Evolutionary conservation across 257 asterid species (phyloP), one percentile per base, ranked within the genome.

Genomic region (Dorcoceras hygrometricum): DNA sequence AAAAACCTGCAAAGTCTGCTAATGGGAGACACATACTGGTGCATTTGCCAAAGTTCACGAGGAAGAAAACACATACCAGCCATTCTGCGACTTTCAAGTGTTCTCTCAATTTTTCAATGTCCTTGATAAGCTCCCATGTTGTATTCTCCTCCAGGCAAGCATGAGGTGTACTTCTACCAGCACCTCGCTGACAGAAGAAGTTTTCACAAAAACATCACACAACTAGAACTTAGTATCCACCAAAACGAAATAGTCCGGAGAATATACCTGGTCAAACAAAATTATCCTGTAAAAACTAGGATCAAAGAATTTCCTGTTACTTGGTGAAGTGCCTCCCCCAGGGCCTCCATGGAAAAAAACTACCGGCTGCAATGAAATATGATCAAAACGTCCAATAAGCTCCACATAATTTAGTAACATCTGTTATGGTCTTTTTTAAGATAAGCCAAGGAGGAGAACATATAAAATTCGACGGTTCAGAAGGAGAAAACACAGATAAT

Each of bases 271-370:
- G 79, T 93, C 97, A 65, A 93, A 86, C 67, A 93, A 83, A 76
- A 93, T 73, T 62, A 93, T 93, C 81, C 87, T 78, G 58, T 88
- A 90, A 75, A 83, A 90, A 25, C 59, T 69, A 31, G 99, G 97
- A 80, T 93, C 99, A 70, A 93, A 90, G 80, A 90, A 90, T 75
- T 88, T 81, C 67, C 99, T 86, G 81, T 93, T 90, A 70, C 70
- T 81, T 62, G 97, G 94, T 62, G 97, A 88, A 70, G 99, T 93
- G 71, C 99, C 96, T 8, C 96, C 99, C 36, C 99, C 99, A 55
- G 99, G 99, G 55, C 99, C 97, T 74, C 99, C 99, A 79, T 90
- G 99, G 65, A 93, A 89, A 76, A 93, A 93, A 76, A 90, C 78
- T 66, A 85, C 95, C 8, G 97, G 95, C 97, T 90, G 95, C 73